These are phyloP conservation scores for Acacia melanoxylon DNA, from an alignment of 306 rosid species.

Conservation along the genomic window DNA sequence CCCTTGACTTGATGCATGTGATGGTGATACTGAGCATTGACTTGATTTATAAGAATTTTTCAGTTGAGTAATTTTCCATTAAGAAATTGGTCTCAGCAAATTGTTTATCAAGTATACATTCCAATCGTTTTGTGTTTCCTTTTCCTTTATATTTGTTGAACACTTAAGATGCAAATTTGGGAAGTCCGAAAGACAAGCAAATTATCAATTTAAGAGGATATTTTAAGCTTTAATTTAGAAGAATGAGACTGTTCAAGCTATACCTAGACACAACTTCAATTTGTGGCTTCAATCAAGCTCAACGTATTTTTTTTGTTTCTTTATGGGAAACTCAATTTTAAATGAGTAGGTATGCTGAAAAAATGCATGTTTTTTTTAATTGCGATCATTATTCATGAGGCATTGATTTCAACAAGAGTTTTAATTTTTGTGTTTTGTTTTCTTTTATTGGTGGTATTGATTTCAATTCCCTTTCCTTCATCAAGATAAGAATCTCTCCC, in stretches of 20 bases:
- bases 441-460: too few species aligned
- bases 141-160: neutral
- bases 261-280: neutral
- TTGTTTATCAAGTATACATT: too few species aligned
- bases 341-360: too few species aligned
- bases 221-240: neutral
- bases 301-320: neutral
- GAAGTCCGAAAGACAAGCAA: too few species aligned
- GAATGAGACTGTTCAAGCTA: neutral
- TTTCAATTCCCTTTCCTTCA: constrained; percentile 4
- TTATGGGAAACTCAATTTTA: neutral
- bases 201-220: neutral
- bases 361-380: neutral
- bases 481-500: constrained; percentile 87
- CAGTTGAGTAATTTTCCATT: neutral
- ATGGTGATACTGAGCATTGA: too few species aligned
- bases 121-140: neutral
- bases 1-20: too few species aligned
- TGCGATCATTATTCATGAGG: neutral
- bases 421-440: too few species aligned
- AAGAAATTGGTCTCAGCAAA: too few species aligned
- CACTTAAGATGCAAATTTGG: neutral
- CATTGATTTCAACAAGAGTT: neutral
- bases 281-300: neutral
- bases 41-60: too few species aligned